Evolutionary conservation across 768 basidiomycete species (phyloP), one percentile per base, ranked within the genome.

Genomic region (Boletus sensibilis): DNA sequence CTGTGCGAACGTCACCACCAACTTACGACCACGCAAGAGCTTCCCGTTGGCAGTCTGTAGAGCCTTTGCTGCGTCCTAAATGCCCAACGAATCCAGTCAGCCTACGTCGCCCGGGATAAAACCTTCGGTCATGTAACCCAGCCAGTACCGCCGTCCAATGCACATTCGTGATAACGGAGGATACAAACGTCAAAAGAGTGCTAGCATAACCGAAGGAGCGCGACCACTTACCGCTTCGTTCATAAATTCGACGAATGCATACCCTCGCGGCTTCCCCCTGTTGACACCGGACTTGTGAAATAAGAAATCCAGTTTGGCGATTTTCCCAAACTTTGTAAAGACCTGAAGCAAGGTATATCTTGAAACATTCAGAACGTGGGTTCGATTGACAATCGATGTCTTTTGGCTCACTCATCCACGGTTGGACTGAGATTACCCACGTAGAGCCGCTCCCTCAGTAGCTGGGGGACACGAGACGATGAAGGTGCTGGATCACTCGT

Each of bases 251-350:
- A 99, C 74, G 63, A 98, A 99, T 0, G 94, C 95, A 72, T 96
- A 98, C 6, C 97, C 96, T 13, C 95, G 79, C 1, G 97, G 95
- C 70, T 92, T 97, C 18, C 97, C 97, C 68, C 88, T 94, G 66
- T 87, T 73, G 13, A 85, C 80, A 0, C 96, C 97, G 0, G 88
- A 78, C 74, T 96, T 98, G 79, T 99, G 95, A 68, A 98, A 98
- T 59, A 98, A 80, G 71, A 86, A 98, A 72, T 99, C 97, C 50
- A 98, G 82, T 62, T 94, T 92, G 21, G 92, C 82, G 57, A 98
- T 82, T 73, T 92, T 94, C 52, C 97, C 97, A 70, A 87, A 94
- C 74, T 90, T 94, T 33, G 89, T 82, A 73, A 97, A 97, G 35
- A 95, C 73, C 72, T 95, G 91, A 21, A 98, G 82, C 16, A 99